phyloP scores from a whole-genome alignment of 2,329 filamentous ascomycete species.

The Cladosporium halotolerans region DNA sequence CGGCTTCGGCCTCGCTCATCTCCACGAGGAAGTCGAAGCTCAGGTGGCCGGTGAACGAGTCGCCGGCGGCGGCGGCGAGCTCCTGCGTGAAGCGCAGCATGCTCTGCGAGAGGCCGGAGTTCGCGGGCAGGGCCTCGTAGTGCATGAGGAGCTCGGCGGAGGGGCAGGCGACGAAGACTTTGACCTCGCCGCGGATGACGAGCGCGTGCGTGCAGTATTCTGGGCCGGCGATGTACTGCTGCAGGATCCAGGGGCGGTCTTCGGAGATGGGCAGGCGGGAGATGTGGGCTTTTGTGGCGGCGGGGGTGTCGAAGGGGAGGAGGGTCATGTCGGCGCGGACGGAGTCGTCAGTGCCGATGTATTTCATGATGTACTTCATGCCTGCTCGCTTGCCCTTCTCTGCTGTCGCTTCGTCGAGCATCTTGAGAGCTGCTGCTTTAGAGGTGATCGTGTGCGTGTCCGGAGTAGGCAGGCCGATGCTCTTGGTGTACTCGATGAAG shows the following conservation, averaged over 20 bases:
- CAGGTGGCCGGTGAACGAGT: slow-evolving; percentile 60
- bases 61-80: slow-evolving; percentile 48
- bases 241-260: slow-evolving; percentile 57
- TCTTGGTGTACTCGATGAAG: slow-evolving; percentile 55
- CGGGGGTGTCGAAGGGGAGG: slow-evolving; percentile 50
- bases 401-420: slow-evolving; percentile 39
- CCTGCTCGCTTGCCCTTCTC: slow-evolving; percentile 18
- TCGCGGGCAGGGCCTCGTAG: slow-evolving; percentile 53
- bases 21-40: slow-evolving; percentile 66
- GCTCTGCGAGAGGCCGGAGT: slow-evolving; percentile 49
- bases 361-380: slow-evolving; percentile 60
- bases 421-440: slow-evolving; percentile 45
- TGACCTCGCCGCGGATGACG: slow-evolving; percentile 58
- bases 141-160: slow-evolving; percentile 59
- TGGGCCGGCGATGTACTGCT: slow-evolving; percentile 59
- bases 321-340: slow-evolving; percentile 58
- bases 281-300: slow-evolving; percentile 51
- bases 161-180: slow-evolving; percentile 61
- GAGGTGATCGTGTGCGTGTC: slow-evolving; percentile 48
- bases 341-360: slow-evolving; percentile 55
- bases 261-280: slow-evolving; percentile 50
- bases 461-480: slow-evolving; percentile 45
- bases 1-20: slow-evolving; percentile 33
- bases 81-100: slow-evolving; percentile 61
- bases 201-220: slow-evolving; percentile 70